Evolutionary conservation across 768 basidiomycete genomes (phyloP).

Genomic region (Naganishia vishniacii): DNA sequence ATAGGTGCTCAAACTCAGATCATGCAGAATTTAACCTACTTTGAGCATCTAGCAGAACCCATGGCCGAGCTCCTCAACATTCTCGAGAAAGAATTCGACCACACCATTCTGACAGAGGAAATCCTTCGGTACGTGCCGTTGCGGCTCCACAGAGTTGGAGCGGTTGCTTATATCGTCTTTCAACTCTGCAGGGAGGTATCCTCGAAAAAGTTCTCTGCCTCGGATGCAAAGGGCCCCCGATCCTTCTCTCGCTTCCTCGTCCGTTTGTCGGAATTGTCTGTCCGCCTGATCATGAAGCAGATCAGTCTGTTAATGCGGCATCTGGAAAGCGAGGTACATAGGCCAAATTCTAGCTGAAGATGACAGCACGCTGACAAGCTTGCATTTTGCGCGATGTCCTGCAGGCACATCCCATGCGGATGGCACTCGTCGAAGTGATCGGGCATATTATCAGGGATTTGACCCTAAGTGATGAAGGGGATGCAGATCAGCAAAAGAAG

Average conservation of each 20-base stretch:
- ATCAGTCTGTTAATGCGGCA: constrained; percentile 76
- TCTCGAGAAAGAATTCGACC: constrained; percentile 78
- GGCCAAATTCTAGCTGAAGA: constrained; percentile 16
- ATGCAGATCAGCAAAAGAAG: constrained; percentile 55
- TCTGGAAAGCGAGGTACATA: constrained; percentile 85
- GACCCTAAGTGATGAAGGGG: constrained; percentile 54
- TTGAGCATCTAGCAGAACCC: constrained; percentile 86
- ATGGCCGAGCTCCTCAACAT: constrained; percentile 83
- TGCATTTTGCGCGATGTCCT: background rate
- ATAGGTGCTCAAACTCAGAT: constrained; percentile 71
- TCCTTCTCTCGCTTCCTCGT: constrained; percentile 79
- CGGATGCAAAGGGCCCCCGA: constrained; percentile 83
- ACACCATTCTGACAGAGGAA: constrained; percentile 82
- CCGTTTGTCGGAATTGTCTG: constrained; percentile 70
- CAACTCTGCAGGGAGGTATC: constrained; percentile 64
- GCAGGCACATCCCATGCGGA: constrained; percentile 92
- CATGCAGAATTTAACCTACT: constrained; percentile 86
- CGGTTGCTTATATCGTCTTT: no score
- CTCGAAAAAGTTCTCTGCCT: constrained; percentile 63
- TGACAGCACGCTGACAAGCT: background rate
- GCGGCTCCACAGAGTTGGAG: constrained; percentile 25
- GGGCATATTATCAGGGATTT: constrained; percentile 79
- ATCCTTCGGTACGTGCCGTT: constrained; percentile 57
- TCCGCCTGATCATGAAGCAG: constrained; percentile 78
- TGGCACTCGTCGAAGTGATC: constrained; percentile 85